Evolutionary conservation across 805 yeast genomes (phyloP), one percentile per base, ranked within the genome.

Genomic region (Lipomyces lipofer): DNA sequence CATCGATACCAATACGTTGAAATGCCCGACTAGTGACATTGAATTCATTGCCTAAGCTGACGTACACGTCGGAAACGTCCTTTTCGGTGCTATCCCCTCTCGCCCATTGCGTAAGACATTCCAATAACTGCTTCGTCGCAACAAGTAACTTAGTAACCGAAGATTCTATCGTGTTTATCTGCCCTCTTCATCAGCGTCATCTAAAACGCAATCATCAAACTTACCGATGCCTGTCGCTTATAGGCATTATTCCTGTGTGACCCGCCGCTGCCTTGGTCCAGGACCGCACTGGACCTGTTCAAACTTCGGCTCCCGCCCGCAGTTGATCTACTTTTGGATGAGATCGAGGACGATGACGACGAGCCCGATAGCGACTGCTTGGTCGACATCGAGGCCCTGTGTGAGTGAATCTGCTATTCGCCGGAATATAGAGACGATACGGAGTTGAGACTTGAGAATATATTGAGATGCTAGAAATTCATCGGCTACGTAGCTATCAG

Each of bases 1-100:
- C 85, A 61, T 86, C 91, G 3, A 94, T 82, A 0, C 95, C 95
- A 2, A 88, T 85, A 52, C 77, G 78, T 4, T 83, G 73, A 68
- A 92, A 91, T 2, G 95, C 87, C 56, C 88, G 78, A 21, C 91
- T 83, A 0, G 95, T 88, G 2, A 87, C 81, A 63, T 92, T 84
- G 75, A 90, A 94, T 69, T 92, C 97, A 66, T 91, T 94, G 0
- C 99, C 99, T 27, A 94, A 78, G 60, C 82, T 85, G 13, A 94
- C 99, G 68, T 89, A 94, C 2, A 90, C 86, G 64, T 90, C 88
- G 1, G 96, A 88, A 2, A 94, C 97, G 59, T 81, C 88, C 52
- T 81, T 80, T 43, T 91, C 98, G 22, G 84, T 78, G 4, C 88
- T 90, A n/a, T 79, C 77, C 21, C 81, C 82, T 57, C 81, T 77